Evolutionary conservation across 208 protist species (phyloP), one percentile per base, ranked within the genome.

Genomic region (Vickermania spadyakhi): DNA sequence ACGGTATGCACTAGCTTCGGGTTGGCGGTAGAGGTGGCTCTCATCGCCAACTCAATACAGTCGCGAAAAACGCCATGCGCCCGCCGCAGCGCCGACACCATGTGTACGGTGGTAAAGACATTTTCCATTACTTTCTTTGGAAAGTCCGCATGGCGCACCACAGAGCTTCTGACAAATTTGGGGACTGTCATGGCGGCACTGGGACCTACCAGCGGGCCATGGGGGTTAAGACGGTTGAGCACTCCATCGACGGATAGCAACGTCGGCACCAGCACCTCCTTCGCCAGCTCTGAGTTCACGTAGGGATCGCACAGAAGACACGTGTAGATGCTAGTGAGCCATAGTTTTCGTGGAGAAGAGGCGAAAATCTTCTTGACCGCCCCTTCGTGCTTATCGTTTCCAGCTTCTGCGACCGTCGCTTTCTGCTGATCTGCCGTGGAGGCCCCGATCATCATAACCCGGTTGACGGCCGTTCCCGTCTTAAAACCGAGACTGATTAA

Each of bases 391-490:
- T 64, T 42, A 18, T 72, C 57, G 60, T 70, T 66, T 31, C 50
- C 70, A 2, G 52, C 52, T 23, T 60, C 55, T 2, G 65, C 58
- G 13, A 68, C 60, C 49, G 73, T 79, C 0, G 70, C 71, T 23
- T 67, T 60, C 28, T 74, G 63, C 27, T 84, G 63, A 14, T 83
- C 75, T 59, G 56, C 56, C 5, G 66, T 75, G 2, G 69, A 50
- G 11, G 75, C 65, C 18, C 78, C 78, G 28, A 89, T 70, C 1
- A 89, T 69, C 82, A 89, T 89, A 21, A 86, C 18, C 36, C 36
- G 36, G 36, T 45, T 45, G n/a, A n/a, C 51, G 58, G 74, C 79
- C 11, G 76, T 72, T 31, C 59, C 68, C n/a, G 76, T 62, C 45
- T 62, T 68, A 26, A 89, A 70, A 2, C 79, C 76, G 11, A 79